These are phyloP conservation scores for Guyanaporus albipodus DNA, from an alignment of 768 basidiomycete species.

Conservation along the genomic window DNA sequence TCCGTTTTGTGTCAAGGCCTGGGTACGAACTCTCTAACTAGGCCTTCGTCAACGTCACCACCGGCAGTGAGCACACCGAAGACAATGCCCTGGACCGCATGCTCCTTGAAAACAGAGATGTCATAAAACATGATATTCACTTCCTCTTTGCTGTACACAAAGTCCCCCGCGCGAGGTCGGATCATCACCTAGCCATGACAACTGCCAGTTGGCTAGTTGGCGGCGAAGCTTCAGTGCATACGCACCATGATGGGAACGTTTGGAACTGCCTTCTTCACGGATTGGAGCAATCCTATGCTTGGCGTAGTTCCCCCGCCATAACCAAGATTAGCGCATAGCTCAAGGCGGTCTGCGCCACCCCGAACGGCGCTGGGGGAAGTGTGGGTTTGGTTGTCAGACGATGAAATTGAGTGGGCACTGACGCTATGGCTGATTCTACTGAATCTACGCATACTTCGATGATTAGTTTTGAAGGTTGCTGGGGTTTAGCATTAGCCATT, in stretches of 20 bases:
- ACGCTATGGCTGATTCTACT: constrained; percentile 66
- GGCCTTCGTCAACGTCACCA: constrained; percentile 55
- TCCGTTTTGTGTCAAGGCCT: background rate
- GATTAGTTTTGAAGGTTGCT: constrained; percentile 4
- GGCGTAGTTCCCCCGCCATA: constrained; percentile 82
- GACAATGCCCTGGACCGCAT: constrained; percentile 62
- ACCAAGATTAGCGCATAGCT: constrained; percentile 66
- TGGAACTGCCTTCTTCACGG: constrained; percentile 47
- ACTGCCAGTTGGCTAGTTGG: background rate
- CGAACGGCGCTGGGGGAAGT: constrained; percentile 53
- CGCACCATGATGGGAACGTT: constrained; percentile 67
- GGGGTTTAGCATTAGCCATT: constrained; percentile 4
- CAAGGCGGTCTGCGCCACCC: constrained; percentile 74
- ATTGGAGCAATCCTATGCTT: constrained; percentile 64
- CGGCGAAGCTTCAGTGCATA: constrained; percentile 26
- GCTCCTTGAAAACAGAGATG: constrained; percentile 54
- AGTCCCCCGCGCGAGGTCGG: constrained; percentile 76
- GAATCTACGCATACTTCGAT: constrained; percentile 79
- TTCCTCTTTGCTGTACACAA: constrained; percentile 66
- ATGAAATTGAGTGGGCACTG: constrained; percentile 21
- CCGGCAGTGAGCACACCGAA: constrained; percentile 56
- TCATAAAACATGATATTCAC: constrained; percentile 73
- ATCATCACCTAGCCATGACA: constrained; percentile 60
- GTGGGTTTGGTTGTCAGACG: constrained; percentile 4
- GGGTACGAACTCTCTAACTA: constrained; percentile 43